These are phyloP conservation scores for Trichomonascaceae sp. DNA, from an alignment of 1,139 yeast genomes.

Conservation along the genomic window DNA sequence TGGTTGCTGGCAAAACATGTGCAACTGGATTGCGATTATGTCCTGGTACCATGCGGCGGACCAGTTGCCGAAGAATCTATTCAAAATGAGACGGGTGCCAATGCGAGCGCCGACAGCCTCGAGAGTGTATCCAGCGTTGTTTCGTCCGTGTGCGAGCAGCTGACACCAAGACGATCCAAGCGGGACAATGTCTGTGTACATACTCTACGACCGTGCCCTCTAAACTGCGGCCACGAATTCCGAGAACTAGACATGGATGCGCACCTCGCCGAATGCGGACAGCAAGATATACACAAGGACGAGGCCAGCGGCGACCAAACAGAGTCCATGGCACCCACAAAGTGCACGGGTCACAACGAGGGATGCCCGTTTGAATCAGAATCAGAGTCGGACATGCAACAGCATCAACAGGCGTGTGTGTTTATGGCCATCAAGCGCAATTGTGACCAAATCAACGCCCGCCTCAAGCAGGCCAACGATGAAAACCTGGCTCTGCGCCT, in stretches of 20 bases:
- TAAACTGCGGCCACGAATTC: neutral
- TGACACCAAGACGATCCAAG: no score
- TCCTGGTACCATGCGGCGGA: slow-evolving; percentile 33
- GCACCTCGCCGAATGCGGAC: neutral
- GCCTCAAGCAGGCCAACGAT: slow-evolving; percentile 21
- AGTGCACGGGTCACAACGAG: neutral
- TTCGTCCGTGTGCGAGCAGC: neutral
- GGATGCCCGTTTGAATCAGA: no score
- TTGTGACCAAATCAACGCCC: slow-evolving; percentile 21
- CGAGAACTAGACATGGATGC: neutral
- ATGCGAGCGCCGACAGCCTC: neutral
- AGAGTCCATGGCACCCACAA: neutral
- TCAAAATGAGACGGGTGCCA: slow-evolving; percentile 4
- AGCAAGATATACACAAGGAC: neutral
- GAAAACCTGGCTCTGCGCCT: slow-evolving; percentile 28
- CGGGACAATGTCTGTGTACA: no score
- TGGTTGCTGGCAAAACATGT: slow-evolving; percentile 50
- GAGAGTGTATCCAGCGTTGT: neutral
- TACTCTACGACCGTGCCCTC: no score
- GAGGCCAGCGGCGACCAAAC: neutral
- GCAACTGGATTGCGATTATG: slow-evolving; percentile 35
- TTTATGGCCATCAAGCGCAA: slow-evolving; percentile 25
- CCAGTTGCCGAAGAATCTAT: slow-evolving; percentile 7
- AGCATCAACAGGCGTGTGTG: slow-evolving; percentile 26
- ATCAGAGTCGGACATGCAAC: neutral